Evolutionary conservation across 2,329 filamentous ascomycete species (phyloP).

Genomic region (Aspergillus persii): DNA sequence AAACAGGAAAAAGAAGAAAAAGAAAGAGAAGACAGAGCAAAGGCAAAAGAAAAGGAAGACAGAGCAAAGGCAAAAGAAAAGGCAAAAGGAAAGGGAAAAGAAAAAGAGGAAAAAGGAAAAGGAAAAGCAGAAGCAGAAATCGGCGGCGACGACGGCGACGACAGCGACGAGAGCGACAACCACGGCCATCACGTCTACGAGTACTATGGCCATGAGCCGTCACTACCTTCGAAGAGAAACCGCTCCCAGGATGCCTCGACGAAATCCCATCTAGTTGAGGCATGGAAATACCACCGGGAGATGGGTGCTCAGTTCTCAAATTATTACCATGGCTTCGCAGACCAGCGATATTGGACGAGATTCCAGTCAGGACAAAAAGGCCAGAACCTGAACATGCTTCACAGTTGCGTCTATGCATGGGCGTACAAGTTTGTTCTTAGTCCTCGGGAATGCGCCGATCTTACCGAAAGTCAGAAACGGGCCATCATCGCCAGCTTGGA

Average conservation of each 20-base stretch:
- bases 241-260: neutral
- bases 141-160: too few relatives aligned
- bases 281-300: neutral
- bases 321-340: neutral
- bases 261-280: neutral
- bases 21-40: neutral
- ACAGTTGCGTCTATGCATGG: neutral
- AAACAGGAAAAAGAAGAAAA: neutral
- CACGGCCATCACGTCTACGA: too few relatives aligned
- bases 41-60: too few relatives aligned
- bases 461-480: neutral
- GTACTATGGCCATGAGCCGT: too few relatives aligned
- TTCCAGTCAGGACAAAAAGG: neutral
- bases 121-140: too few relatives aligned
- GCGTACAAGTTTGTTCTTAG: neutral
- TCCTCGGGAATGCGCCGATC: neutral
- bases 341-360: neutral
- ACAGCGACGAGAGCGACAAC: too few relatives aligned
- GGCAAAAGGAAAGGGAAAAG: too few relatives aligned
- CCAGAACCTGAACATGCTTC: neutral
- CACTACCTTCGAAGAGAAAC: neutral
- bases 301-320: neutral
- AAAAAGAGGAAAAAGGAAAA: too few relatives aligned
- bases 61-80: too few relatives aligned
- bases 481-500: neutral